phyloP scores from a whole-genome alignment of 768 basidiomycete species.

The Collybiopsis luxurians region DNA sequence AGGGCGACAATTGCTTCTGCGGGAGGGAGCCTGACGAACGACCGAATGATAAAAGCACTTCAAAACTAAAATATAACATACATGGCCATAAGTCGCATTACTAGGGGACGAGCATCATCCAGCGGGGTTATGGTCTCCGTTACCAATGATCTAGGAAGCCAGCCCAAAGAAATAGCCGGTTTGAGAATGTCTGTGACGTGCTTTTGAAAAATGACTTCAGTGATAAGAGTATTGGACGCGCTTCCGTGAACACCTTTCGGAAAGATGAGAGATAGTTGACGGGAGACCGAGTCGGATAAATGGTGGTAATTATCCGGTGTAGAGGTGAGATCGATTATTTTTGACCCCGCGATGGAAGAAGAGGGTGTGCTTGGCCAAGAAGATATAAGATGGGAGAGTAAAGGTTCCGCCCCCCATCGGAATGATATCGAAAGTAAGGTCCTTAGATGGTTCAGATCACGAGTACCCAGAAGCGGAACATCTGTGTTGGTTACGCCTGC shows the following conservation, averaged over 20 bases:
- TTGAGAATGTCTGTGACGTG: constrained; percentile 59
- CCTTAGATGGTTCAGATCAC: constrained; percentile 61
- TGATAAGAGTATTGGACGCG: constrained; percentile 58
- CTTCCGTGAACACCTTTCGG: constrained; percentile 46
- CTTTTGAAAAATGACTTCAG: constrained; percentile 51
- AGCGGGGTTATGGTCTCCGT: constrained; percentile 35
- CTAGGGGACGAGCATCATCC: constrained; percentile 46
- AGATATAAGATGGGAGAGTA: constrained; percentile 41
- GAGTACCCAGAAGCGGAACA: constrained; percentile 52
- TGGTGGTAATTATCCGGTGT: constrained; percentile 39
- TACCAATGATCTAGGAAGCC: constrained; percentile 57
- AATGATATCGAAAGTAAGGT: constrained; percentile 67
- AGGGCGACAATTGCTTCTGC: constrained; percentile 65
- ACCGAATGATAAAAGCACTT: constrained; percentile 10
- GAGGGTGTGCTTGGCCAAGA: constrained; percentile 34
- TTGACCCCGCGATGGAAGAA: constrained; percentile 19
- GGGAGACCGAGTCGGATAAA: constrained; percentile 40
- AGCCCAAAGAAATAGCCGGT: constrained; percentile 64
- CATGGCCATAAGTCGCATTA: constrained; percentile 60
- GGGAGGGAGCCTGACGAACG: constrained; percentile 53
- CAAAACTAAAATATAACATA: constrained; percentile 35
- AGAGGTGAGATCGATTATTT: constrained; percentile 43
- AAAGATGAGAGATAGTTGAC: constrained; percentile 51
- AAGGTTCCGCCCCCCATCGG: constrained; percentile 65
- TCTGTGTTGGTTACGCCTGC: constrained; percentile 15